Conservation (phyloP, 768 basidiomycete genomes). For the Hygrocybe punicea region DNA sequence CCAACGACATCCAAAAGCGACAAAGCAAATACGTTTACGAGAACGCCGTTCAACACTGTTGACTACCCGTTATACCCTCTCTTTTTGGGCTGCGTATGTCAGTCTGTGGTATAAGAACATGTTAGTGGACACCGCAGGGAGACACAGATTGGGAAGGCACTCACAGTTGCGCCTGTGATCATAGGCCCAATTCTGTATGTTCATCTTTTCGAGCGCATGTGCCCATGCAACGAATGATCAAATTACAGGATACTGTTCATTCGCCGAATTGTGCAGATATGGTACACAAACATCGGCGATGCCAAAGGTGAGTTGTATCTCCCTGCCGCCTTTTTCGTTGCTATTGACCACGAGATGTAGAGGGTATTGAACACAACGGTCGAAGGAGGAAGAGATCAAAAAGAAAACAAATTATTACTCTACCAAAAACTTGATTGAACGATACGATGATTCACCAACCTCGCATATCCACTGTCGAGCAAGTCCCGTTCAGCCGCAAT, state of each 20-base stretch:
- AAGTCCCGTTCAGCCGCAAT: too few relatives aligned
- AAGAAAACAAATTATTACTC: too few relatives aligned
- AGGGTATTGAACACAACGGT: slow-evolving; percentile 69
- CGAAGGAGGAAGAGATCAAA: neutral
- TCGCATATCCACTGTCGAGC: too few relatives aligned
- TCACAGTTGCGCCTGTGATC: slow-evolving; percentile 45
- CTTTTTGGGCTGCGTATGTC: slow-evolving; percentile 78
- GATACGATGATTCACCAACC: too few relatives aligned
- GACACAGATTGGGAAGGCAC: slow-evolving; percentile 39
- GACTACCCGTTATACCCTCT: slow-evolving; percentile 74
- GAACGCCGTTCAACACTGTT: slow-evolving; percentile 76
- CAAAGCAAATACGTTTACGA: slow-evolving; percentile 77
- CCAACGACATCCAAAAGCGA: slow-evolving; percentile 66
- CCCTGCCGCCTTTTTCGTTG: neutral
- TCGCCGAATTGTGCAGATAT: slow-evolving; percentile 82
- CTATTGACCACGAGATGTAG: slow-evolving; percentile 30
- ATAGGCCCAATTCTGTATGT: too few relatives aligned
- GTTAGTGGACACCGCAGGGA: slow-evolving; percentile 30
- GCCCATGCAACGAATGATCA: too few relatives aligned
- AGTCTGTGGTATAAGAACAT: slow-evolving; percentile 67
- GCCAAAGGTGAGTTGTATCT: slow-evolving; percentile 60
- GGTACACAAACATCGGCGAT: slow-evolving; percentile 77
- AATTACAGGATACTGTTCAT: too few relatives aligned
- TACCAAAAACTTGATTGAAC: too few relatives aligned
- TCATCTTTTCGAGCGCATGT: too few relatives aligned